Conservation (phyloP, 768 basidiomycete genomes). For the Exidia glandulosa region DNA sequence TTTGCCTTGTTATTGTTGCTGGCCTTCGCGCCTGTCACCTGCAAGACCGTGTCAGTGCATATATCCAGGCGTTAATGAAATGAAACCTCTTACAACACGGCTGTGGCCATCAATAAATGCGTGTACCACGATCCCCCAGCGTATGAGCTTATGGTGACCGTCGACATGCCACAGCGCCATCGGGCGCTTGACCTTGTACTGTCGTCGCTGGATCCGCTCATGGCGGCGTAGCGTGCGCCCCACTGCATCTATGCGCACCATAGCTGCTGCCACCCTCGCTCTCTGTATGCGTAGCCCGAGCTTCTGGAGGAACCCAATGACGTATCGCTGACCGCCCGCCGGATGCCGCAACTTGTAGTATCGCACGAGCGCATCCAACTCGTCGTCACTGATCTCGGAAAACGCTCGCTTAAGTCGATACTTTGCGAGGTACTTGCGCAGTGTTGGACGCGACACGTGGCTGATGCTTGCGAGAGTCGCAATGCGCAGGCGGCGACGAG, state of each 20-base stretch:
- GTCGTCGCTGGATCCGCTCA: slow-evolving; percentile 14
- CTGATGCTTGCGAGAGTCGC: background rate
- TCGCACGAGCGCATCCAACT: slow-evolving; percentile 14
- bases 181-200: slow-evolving; percentile 23
- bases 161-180: slow-evolving; percentile 17
- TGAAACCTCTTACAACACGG: background rate
- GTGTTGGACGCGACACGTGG: background rate
- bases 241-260: slow-evolving; percentile 14
- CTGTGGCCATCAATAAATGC: slow-evolving; percentile 6
- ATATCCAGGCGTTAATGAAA: background rate
- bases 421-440: background rate
- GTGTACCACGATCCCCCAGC: slow-evolving; percentile 6
- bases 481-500: background rate
- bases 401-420: background rate
- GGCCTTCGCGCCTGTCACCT: slow-evolving; percentile 14
- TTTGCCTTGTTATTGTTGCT: slow-evolving; percentile 16
- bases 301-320: slow-evolving; percentile 13
- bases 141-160: slow-evolving; percentile 5
- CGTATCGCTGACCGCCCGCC: slow-evolving; percentile 16
- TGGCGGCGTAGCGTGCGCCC: slow-evolving; percentile 12
- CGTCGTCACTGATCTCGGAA: slow-evolving; percentile 12
- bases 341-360: slow-evolving; percentile 14
- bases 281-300: slow-evolving; percentile 15
- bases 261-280: slow-evolving; percentile 12
- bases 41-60: background rate